Base-by-base conservation (phyloP, 805 yeast genomes). In the Kazachstania bromeliacearum region DNA sequence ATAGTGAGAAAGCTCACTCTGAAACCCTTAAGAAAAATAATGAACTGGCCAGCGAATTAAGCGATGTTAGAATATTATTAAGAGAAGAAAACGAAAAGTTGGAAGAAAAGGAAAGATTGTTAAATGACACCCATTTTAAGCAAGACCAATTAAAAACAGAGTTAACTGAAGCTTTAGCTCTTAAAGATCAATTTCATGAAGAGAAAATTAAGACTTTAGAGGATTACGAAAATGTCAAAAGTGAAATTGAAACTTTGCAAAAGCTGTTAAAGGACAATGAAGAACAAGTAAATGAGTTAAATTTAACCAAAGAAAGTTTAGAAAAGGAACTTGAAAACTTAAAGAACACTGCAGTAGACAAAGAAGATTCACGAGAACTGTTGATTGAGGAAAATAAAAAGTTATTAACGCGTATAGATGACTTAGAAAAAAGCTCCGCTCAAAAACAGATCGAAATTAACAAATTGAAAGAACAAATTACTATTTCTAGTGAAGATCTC, bases 321-420 rank as follows among this genome's bases (percentile, higher is more conserved):
- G 64, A 70, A 38, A 73, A 73, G 41, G 75, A 72, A 31, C 63
- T 78, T 44, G 74, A 77, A 39, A 68, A 70, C 20, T 56, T 79
- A 13, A 69, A 68, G 31, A 61, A 5, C 3, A 18, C 33, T 9
- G 17, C 36, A n/a, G 12, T 20, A 4, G n/a, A 34, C 7, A 33
- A 35, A 20, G 35, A 35, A 20, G 28, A 30, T 9, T n/a, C 18
- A 2, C 38, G 31, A n/a, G 12, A 26, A 2, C 15, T 23, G 1
- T 19, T 47, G 7, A n/a, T 32, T 12, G 18, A 33, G 4, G 39
- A 42, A 23, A 46, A 42, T 10, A 30, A 40, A 10, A 31, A 19
- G 2, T 19, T 43, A n/a, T 16, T 14, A 5, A 19, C 15, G n/a
- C 46, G 46, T n/a, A 34, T 53, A 4, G 35, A 37, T 3, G 19